Conservation (phyloP, 768 basidiomycete genomes). For the Boletus reticuloceps region DNA sequence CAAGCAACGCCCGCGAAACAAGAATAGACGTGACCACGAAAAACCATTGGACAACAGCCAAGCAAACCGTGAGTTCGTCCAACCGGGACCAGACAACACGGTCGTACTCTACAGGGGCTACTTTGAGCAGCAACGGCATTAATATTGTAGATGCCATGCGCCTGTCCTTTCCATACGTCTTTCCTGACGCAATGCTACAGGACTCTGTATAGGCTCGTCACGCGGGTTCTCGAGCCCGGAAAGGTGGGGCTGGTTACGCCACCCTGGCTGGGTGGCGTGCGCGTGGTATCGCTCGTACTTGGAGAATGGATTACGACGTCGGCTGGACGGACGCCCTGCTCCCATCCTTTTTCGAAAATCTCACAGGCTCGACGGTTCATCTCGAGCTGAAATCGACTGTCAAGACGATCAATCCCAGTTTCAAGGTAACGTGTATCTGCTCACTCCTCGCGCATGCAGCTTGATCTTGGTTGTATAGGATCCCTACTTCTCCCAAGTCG, state of each 20-base stretch:
- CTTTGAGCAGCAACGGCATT: slow-evolving; percentile 52
- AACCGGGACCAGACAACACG: slow-evolving; percentile 13
- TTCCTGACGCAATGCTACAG: slow-evolving; percentile 17
- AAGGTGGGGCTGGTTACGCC: too few relatives aligned
- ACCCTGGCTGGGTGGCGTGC: too few relatives aligned
- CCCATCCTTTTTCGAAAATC: too few relatives aligned
- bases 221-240: too few relatives aligned
- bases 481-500: slow-evolving; percentile 18
- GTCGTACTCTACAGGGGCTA: slow-evolving; percentile 31
- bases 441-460: not conserved
- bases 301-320: too few relatives aligned
- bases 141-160: not conserved
- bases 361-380: slow-evolving; percentile 17
- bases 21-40: slow-evolving; percentile 19
- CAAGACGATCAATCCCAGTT: slow-evolving; percentile 7
- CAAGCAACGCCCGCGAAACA: slow-evolving; percentile 38
- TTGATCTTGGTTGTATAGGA: slow-evolving; percentile 5
- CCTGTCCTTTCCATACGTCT: not conserved
- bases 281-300: too few relatives aligned
- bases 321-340: too few relatives aligned
- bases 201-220: too few relatives aligned
- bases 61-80: slow-evolving; percentile 38
- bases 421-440: slow-evolving; percentile 14
- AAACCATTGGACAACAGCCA: slow-evolving; percentile 37
- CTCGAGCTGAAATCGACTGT: slow-evolving; percentile 10